phyloP scores from a whole-genome alignment of 129 eudicot genomes.

The Dittrichia graveolens region DNA sequence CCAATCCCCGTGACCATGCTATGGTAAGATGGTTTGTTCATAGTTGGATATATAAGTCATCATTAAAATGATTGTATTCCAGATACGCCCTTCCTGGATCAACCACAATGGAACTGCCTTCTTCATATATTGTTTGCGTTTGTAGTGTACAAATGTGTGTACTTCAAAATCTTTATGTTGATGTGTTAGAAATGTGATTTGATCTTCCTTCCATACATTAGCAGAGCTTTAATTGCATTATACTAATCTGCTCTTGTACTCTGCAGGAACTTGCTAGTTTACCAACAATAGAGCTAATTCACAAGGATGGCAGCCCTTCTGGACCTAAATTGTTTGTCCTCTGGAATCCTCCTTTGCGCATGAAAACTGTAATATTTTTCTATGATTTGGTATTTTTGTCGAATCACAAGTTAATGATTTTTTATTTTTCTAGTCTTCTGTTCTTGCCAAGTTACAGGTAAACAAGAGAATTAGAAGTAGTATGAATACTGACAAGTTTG shows the following conservation, averaged over 20 bases:
- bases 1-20: conserved; percentile 82
- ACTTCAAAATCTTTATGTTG: neutral
- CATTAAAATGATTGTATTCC: too few species aligned
- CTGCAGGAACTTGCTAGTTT: conserved; percentile 69
- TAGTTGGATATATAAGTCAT: conserved; percentile 3
- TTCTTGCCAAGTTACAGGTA: conserved; percentile 44
- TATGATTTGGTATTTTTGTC: conserved; percentile 1
- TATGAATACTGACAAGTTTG: conserved; percentile 28
- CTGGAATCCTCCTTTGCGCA: conserved; percentile 92
- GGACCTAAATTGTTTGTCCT: conserved; percentile 76
- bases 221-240: conserved; percentile 11
- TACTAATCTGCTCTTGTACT: neutral
- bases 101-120: too few species aligned
- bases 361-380: conserved; percentile 55
- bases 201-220: neutral
- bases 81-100: too few species aligned
- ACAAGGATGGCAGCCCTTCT: conserved; percentile 97
- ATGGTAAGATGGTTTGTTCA: conserved; percentile 56
- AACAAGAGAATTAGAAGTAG: conserved; percentile 52
- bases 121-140: too few species aligned
- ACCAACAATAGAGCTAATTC: conserved; percentile 67
- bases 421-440: conserved; percentile 19
- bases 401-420: conserved; percentile 10
- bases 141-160: too few species aligned
- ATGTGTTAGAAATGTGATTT: conserved; percentile 4